phyloP scores from a whole-genome alignment of 768 basidiomycete genomes.

The Leccinellum rugosiceps region DNA sequence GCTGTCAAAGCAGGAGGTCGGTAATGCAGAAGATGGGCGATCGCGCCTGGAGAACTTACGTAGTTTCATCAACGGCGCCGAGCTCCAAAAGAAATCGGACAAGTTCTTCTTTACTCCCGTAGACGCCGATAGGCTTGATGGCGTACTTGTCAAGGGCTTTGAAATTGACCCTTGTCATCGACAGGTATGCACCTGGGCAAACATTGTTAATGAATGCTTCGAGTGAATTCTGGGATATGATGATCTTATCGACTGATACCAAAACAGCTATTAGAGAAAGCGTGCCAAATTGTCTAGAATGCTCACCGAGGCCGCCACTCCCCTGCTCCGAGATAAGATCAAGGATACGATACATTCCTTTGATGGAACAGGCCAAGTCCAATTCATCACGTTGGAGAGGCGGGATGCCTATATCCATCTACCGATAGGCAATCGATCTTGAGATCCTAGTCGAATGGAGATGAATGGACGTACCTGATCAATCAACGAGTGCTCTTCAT shows the following conservation, averaged over 20 bases:
- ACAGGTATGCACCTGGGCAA: constrained; percentile 49
- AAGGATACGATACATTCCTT: constrained; percentile 51
- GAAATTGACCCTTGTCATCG: constrained; percentile 58
- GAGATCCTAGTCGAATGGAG: not conserved
- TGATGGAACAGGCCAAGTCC: constrained; percentile 32
- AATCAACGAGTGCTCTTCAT: constrained; percentile 2
- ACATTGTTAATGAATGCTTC: constrained; percentile 46
- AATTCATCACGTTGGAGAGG: constrained; percentile 6
- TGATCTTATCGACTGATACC: constrained; percentile 56
- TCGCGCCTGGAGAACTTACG: constrained; percentile 31
- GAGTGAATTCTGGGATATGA: constrained; percentile 53
- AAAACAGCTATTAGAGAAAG: not conserved
- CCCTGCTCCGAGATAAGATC: constrained; percentile 52
- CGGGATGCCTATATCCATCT: constrained; percentile 19
- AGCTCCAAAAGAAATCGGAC: constrained; percentile 41
- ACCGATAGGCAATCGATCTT: not conserved
- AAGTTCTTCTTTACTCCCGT: constrained; percentile 53
- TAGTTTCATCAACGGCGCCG: constrained; percentile 34
- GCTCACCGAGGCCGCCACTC: constrained; percentile 49
- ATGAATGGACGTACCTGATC: constrained; percentile 10
- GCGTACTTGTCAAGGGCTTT: constrained; percentile 42
- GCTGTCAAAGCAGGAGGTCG: constrained; percentile 1
- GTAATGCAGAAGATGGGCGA: not conserved
- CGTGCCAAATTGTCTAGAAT: not conserved
- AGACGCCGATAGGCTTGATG: constrained; percentile 53